phyloP scores from a whole-genome alignment of 257 asterid genomes.

The Eustoma russellianum region DNA sequence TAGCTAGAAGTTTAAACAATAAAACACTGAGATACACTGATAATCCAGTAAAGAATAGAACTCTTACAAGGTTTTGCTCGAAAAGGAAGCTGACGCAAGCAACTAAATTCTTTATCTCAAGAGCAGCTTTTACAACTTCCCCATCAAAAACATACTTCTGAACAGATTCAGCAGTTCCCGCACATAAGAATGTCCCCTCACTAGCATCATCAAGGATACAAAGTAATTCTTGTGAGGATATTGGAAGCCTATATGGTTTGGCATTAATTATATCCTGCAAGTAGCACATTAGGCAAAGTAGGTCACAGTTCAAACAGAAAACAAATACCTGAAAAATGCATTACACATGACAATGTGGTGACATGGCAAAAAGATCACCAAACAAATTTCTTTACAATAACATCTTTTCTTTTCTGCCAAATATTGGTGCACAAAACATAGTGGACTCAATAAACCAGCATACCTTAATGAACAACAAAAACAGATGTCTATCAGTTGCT shows the following conservation, averaged over 20 bases:
- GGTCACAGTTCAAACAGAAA: background rate
- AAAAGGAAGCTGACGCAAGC: conserved; percentile 75
- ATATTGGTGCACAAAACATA: no score
- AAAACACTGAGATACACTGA: no score
- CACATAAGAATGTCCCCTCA: conserved; percentile 86
- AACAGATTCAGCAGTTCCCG: conserved; percentile 78
- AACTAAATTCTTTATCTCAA: conserved; percentile 70
- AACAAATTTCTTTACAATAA: no score
- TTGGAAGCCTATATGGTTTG: conserved; percentile 50
- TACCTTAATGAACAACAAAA: no score
- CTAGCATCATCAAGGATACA: conserved; percentile 89
- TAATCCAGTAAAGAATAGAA: conserved; percentile 1
- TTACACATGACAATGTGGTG: background rate
- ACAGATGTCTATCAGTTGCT: no score
- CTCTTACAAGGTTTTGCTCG: conserved; percentile 73
- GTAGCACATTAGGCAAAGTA: conserved; percentile 7
- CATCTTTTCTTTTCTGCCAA: no score
- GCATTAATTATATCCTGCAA: conserved; percentile 78
- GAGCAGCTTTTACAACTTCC: conserved; percentile 52
- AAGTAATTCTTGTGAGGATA: conserved; percentile 68
- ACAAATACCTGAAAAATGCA: conserved; percentile 9
- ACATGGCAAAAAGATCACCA: no score
- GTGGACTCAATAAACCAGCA: no score
- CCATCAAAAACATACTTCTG: conserved; percentile 66
- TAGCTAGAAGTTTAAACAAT: no score